Base-by-base conservation (phyloP, 768 basidiomycete species). In the Mycena rosella region DNA sequence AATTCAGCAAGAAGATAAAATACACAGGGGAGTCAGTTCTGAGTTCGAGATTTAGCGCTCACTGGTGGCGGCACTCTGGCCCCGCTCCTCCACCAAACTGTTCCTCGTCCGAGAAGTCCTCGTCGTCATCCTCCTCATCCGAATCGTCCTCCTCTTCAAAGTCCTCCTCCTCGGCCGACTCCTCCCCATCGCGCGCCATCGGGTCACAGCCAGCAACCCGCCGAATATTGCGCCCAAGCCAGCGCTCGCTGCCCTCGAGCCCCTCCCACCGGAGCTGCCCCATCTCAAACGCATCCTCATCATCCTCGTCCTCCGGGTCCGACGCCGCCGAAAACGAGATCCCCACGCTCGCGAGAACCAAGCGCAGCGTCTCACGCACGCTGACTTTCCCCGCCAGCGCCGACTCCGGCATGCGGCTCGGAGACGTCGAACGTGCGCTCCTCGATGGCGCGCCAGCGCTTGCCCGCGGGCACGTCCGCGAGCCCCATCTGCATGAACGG, bases 311-410 rank as follows among this genome's bases (percentile, higher is more conserved):
- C 22, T 64, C 55, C 45, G 45, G 45, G 26, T 56, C 32, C 14
- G 22, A 17, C 32, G 53, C 63, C 22, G 9, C 38, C 17, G 44
- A 52, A 7, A 65, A 60, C 57, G 57, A 20, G 22, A 60, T 65
- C 13, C 64, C 64, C 26, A 65, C 64, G 26, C 57, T 65, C 51
- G 64, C 64, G 27, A 65, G 64, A 30, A 65, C 22, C 9, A 65
- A 13, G 32, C 7, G 10, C 11, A 65, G 17, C 56, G 30, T 65
- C 57, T 65, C 58, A 15, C 64, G 49, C 40, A 59, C 45, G 24
- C 14, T 17, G 57, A 65, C 47, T 42, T 45, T 36, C 20, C 8
- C 44, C 9, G n/a, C 64, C 40, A 55, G 47, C 7, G 8, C 29
- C 26, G 55, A 13, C 22, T 57, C 38, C 32, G 45, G 36, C 57